Evolutionary conservation across 2,329 filamentous ascomycete species (phyloP), one percentile per base, ranked within the genome.

Genomic region (Aspergillus calidoustus): DNA sequence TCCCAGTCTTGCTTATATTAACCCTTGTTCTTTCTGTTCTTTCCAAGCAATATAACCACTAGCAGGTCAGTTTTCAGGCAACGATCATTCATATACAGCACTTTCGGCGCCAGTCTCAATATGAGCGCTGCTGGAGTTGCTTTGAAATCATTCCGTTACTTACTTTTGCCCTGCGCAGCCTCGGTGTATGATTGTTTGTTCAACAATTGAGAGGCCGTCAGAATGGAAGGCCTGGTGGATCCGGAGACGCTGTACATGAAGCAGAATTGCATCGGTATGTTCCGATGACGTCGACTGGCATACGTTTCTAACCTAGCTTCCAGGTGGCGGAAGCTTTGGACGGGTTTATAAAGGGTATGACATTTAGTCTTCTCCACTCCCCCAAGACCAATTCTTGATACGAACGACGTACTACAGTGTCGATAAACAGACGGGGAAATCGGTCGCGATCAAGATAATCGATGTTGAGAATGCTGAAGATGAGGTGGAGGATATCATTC

Each of bases 401-500:
- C 13, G 13, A 25, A 30, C 4, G 56, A 28, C 47, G 22, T 25
- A 25, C 69, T 30, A 34, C 44, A 95, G 91, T 62, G 92, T 98
- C 68, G 94, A 98, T 81, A 96, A 95, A 74, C 88, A 92, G 55
- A 96, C 91, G 19, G 95, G 95, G 43, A 91, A 96, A 73, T 90
- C 94, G 13, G 95, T 99, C 54, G 95, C 95, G 30, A 99, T 99
- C 83, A 99, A 99, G 80, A 86, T 99, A 72, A 98, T 99, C 76
- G 95, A 99, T 73, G 95, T 99, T 68, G 95, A 99, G 80, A 97
- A 95, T 81, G 95, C 95, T 72, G 95, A 99, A 80, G 95, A 99
- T 77, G 95, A 99, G 80, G 94, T 99, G 69, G 95, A 98, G 81
- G 95, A 99, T 80, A 99, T 99, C 71, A 97, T 98, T 76, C 93